Conservation (phyloP, 1,284 basidiomycete species). For the Cryptococcus sp. region DNA sequence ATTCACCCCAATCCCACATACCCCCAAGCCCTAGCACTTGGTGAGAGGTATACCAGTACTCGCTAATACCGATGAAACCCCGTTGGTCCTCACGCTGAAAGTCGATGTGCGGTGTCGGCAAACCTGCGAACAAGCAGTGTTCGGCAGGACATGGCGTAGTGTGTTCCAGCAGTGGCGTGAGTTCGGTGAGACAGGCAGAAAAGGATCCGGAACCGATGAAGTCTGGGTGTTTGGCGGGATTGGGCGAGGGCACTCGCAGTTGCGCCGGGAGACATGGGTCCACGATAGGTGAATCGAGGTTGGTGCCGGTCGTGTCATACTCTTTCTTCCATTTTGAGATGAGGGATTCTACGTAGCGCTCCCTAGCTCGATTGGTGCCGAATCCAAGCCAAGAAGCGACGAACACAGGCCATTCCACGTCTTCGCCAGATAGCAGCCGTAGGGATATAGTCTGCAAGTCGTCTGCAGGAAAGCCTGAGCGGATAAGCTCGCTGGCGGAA, state of each 20-base stretch:
- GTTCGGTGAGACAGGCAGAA: slow-evolving; percentile 73
- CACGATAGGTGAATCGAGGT: slow-evolving; percentile 57
- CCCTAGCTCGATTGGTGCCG: slow-evolving; percentile 92
- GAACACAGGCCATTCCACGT: slow-evolving; percentile 89
- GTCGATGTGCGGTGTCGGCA: slow-evolving; percentile 81
- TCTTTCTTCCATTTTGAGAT: slow-evolving; percentile 61
- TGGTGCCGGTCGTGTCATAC: slow-evolving; percentile 8
- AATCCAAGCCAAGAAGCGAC: slow-evolving; percentile 99
- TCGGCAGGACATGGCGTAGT: slow-evolving; percentile 75
- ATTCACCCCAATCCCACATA: slow-evolving; percentile 92
- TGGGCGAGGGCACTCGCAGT: slow-evolving; percentile 58
- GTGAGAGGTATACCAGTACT: slow-evolving; percentile 96
- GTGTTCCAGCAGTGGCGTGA: slow-evolving; percentile 82
- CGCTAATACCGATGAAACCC: slow-evolving; percentile 95
- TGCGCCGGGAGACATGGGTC: slow-evolving; percentile 90
- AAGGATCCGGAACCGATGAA: slow-evolving; percentile 91
- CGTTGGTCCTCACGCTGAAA: slow-evolving; percentile 70
- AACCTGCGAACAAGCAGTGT: slow-evolving; percentile 96
- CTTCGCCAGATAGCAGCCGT: slow-evolving; percentile 78
- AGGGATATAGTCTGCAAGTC: slow-evolving; percentile 79
- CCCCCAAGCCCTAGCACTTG: slow-evolving; percentile 94
- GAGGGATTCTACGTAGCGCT: slow-evolving; percentile 78
- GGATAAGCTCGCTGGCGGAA: slow-evolving; percentile 59
- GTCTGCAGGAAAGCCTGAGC: slow-evolving; percentile 56
- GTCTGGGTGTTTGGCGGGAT: slow-evolving; percentile 61